Evolutionary conservation across 2,329 filamentous ascomycete genomes (phyloP).

Genomic region (Curvularia sp.): DNA sequence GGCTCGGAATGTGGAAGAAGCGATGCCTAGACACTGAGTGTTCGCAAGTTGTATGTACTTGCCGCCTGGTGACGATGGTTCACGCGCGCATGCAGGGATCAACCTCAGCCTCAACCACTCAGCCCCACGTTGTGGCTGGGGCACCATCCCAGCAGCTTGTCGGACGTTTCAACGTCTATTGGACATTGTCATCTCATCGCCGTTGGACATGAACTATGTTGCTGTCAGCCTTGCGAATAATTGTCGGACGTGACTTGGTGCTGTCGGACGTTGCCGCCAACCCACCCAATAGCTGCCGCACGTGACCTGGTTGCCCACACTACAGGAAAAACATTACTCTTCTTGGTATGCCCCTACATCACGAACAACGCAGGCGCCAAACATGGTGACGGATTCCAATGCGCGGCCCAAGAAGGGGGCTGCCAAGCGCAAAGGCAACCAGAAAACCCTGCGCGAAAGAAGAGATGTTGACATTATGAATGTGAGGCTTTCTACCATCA

Average conservation of each 20-base stretch:
- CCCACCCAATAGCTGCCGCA: not conserved
- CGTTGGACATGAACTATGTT: not conserved
- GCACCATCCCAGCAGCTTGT: constrained; percentile 12
- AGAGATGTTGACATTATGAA: constrained; percentile 65
- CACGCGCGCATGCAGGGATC: constrained; percentile 28
- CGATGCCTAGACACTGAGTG: constrained; percentile 6
- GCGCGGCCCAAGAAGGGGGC: constrained; percentile 22
- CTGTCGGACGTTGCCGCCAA: not conserved
- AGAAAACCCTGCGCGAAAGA: constrained; percentile 36
- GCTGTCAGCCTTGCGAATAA: not conserved
- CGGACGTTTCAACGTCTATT: not conserved
- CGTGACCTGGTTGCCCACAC: constrained; percentile 1
- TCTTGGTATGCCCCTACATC: constrained; percentile 12
- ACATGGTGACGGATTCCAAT: constrained; percentile 21
- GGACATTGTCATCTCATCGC: not conserved
- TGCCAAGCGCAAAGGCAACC: constrained; percentile 21
- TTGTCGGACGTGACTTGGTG: not conserved
- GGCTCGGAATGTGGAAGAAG: not conserved
- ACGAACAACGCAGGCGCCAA: constrained; percentile 5
- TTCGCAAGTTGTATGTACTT: constrained; percentile 15
- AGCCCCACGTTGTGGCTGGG: constrained; percentile 34
- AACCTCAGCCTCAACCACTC: constrained; percentile 9
- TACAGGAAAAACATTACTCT: constrained; percentile 22
- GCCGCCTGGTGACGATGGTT: constrained; percentile 17
- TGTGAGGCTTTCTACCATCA: constrained; percentile 50